A percentile compares a stretch with the other conserved stretches of the same genome.
Conservation (phyloP, 1,139 yeast species). For the Candida albicans region DNA sequence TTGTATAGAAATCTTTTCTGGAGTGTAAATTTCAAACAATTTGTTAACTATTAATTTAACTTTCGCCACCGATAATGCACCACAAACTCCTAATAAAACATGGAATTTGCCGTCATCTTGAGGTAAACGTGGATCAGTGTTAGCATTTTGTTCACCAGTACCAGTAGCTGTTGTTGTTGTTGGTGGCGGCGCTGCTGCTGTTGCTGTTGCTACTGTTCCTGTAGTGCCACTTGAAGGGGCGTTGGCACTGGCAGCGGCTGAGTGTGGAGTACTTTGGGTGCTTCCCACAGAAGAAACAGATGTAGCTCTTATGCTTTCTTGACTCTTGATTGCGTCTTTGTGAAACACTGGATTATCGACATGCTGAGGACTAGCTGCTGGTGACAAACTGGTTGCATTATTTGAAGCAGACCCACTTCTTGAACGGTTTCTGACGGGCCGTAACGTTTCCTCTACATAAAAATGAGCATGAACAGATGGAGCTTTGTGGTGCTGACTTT, state of each 20-base stretch:
- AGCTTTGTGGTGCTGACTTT: slow-evolving; percentile 48
- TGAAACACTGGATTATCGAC: slow-evolving; percentile 1
- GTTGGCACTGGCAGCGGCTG: slow-evolving; percentile 15
- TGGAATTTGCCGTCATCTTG: slow-evolving; percentile 91
- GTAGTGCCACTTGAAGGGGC: slow-evolving; percentile 8
- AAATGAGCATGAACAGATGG: slow-evolving; percentile 82
- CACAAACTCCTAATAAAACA: slow-evolving; percentile 85
- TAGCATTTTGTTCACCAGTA: slow-evolving; percentile 49
- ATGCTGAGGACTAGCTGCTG: slow-evolving; percentile 4
- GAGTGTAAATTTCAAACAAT: slow-evolving; percentile 76
- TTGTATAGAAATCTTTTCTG: slow-evolving; percentile 74
- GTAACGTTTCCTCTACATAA: slow-evolving; percentile 67
- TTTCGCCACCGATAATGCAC: slow-evolving; percentile 78
- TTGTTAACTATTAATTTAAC: slow-evolving; percentile 72
- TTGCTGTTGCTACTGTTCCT: slow-evolving; percentile 9
- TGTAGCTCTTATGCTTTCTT: slow-evolving; percentile 10
- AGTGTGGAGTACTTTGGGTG: slow-evolving; percentile 14
- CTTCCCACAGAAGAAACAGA: slow-evolving; percentile 5
- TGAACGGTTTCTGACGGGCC: slow-evolving; percentile 42
- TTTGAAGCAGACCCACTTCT: slow-evolving; percentile 37
- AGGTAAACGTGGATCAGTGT: slow-evolving; percentile 77
- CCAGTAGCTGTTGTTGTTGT: slow-evolving; percentile 13
- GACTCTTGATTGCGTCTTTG: slow-evolving; percentile 10
- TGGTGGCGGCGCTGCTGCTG: slow-evolving; percentile 6
- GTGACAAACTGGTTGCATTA: background rate